phyloP scores from a whole-genome alignment of 371 early-diverging fungal species.

The Nematocida sp. region DNA sequence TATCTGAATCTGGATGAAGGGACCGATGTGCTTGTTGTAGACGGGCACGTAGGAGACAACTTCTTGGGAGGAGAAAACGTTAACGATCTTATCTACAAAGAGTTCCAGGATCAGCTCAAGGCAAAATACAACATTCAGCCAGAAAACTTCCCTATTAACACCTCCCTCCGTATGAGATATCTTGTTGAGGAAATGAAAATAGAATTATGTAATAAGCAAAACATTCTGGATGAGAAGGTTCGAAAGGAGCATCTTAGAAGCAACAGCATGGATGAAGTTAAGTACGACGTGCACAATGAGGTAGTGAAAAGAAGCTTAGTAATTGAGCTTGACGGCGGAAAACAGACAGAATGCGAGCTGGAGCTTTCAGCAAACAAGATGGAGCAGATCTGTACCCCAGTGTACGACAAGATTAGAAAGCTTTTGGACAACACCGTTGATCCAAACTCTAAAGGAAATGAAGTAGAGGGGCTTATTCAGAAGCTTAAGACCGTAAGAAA shows the following conservation, averaged over 20 bases:
- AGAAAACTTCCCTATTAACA: slow-evolving; percentile 53
- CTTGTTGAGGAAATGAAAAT: slow-evolving; percentile 68
- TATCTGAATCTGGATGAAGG: slow-evolving; percentile 78
- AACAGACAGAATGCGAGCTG: slow-evolving; percentile 87
- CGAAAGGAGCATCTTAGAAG: slow-evolving; percentile 19
- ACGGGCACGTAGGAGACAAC: slow-evolving; percentile 90
- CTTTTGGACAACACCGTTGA: slow-evolving; percentile 45
- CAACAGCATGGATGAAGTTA: neutral
- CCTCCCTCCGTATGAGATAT: slow-evolving; percentile 47
- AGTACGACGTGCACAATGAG: slow-evolving; percentile 17
- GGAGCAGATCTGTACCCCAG: slow-evolving; percentile 54
- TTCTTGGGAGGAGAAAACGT: slow-evolving; percentile 97
- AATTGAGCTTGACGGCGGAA: slow-evolving; percentile 76
- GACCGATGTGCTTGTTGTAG: slow-evolving; percentile 84
- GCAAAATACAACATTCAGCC: slow-evolving; percentile 68
- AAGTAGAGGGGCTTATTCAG: slow-evolving; percentile 55
- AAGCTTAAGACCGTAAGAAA: slow-evolving; percentile 42
- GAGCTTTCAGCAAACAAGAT: slow-evolving; percentile 68
- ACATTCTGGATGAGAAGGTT: slow-evolving; percentile 69
- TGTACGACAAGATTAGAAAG: slow-evolving; percentile 59
- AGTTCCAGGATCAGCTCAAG: slow-evolving; percentile 82
- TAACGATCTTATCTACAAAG: slow-evolving; percentile 83
- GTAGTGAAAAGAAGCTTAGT: slow-evolving; percentile 75
- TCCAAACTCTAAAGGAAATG: slow-evolving; percentile 12
- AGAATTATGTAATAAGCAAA: slow-evolving; percentile 67